Percentiles rank a stretch among this genome's conserved stretches.
Conservation (phyloP, 2,329 filamentous ascomycete species). For the Colletotrichum graminicola region DNA sequence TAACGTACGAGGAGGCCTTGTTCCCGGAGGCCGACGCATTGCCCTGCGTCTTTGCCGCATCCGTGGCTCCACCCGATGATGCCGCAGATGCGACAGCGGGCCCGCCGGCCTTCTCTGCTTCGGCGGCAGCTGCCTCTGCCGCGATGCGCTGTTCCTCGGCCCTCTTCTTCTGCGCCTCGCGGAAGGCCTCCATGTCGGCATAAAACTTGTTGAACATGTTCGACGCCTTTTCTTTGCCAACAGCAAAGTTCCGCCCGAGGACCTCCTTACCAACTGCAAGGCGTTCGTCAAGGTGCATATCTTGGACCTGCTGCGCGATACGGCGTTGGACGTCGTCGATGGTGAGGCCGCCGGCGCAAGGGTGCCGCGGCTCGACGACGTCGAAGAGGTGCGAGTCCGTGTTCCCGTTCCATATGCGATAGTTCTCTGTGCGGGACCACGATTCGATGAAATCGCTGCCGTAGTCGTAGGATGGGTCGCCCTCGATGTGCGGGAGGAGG, state of each 20-base stretch:
- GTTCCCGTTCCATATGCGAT: constrained; percentile 84
- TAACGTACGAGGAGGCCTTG: constrained; percentile 74
- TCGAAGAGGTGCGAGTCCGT: constrained; percentile 93
- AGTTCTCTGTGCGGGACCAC: constrained; percentile 92
- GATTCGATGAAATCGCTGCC: constrained; percentile 85
- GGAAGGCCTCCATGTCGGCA: constrained; percentile 82
- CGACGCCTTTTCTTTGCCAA: constrained; percentile 88
- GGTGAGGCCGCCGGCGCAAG: constrained; percentile 90
- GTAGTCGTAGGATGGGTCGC: constrained; percentile 88
- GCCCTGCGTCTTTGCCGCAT: constrained; percentile 59
- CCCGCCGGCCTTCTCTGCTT: constrained; percentile 40
- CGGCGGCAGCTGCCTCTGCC: constrained; percentile 46
- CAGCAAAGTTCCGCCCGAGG: constrained; percentile 88
- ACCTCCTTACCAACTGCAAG: constrained; percentile 86
- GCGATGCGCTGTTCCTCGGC: constrained; percentile 53
- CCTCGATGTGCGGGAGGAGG: constrained; percentile 76
- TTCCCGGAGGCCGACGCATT: constrained; percentile 63
- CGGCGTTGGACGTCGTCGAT: constrained; percentile 95
- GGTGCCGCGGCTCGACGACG: constrained; percentile 92
- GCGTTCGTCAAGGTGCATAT: constrained; percentile 92
- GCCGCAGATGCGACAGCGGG: constrained; percentile 43
- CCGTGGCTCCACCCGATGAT: constrained; percentile 46
- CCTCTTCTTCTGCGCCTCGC: constrained; percentile 59
- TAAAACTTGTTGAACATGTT: constrained; percentile 90
- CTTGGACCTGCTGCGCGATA: constrained; percentile 90